Base-by-base conservation (phyloP, 2,329 filamentous ascomycete species). In the Hortaea werneckii region DNA sequence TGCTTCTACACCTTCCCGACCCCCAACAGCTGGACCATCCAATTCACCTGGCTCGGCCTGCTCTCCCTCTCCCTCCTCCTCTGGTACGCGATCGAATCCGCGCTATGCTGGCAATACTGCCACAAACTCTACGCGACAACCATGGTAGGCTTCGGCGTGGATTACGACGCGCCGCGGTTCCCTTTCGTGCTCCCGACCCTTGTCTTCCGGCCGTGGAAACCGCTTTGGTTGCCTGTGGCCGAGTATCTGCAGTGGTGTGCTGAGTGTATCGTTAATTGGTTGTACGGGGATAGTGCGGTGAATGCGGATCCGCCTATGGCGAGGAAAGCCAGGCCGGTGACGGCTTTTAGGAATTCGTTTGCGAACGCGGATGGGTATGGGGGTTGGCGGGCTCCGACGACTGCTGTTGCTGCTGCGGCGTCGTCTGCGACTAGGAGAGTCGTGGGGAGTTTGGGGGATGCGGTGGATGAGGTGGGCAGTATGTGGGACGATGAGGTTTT, bases 151-250 rank as follows among this genome's bases (percentile, higher is more conserved):
- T 75, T 71, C 48, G 74, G 73, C 44, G 63, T 77, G 30, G 64
- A 70, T 38, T 68, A 68, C 13, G 64, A 77, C 50, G 74, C 74
- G 7, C 77, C 78, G 0, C 56, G 64, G 20, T 76, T 71, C 42
- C 77, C 77, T 0, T 76, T 71, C 49, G 75, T 78, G 5, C 66
- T 78, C 5, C 73, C 75, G 3, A 79, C 75, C 3, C 67, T 80
- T 56, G 47, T 78, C 3, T 75, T 67, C 40, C 59, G 69, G 13
- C 64, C 62, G 5, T 56, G 69, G 5, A 48, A 64, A 29, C 57
- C 55, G 29, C 46, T 67, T 43, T 67, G 65, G 62, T 45, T 50
- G 4, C 66, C 67, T 5, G 42, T 63, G 5, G 56, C 54, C 34
- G 42, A 54, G 41, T 32, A 9, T 30, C 26, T 45, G 30, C 37